Base-by-base conservation (phyloP, 345 rosid genomes). In the Limnanthes douglasii region DNA sequence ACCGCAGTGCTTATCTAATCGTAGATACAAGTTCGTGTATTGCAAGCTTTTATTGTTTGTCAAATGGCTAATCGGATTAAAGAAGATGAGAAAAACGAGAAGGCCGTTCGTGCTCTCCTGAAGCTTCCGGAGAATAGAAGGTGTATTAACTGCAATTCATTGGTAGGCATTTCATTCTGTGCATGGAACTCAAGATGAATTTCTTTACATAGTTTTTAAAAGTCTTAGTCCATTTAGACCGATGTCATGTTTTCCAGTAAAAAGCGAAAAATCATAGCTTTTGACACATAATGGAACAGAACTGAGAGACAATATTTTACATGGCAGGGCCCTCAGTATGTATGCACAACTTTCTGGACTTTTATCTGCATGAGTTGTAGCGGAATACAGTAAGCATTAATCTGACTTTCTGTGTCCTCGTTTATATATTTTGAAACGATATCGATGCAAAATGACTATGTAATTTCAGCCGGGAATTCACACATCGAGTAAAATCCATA, bases 291-390 rank as follows among this genome's bases (percentile, higher is more conserved):
- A 26, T 26, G 30, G 30, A 26, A 12, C 30, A 6, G 30, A 8
- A 2, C n/a, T 12, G 36, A 18, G 11, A 4, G 34, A 43, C 31
- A 14, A 31, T 28, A 15, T 29, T 11, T 2, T 8, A 17, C 15
- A 41, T 13, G 36, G 45, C 75, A 90, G 98, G 98, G 95, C 39
- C 94, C 98, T 1, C 98, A 90, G 48, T 90, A 84, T 50, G 94
- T 80, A 20, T 90, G 98, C 63, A 70, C 92, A 42, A 84, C 84
- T 13, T 90, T 90, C 64, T 66, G 51, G 43, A 74, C 95, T 34
- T 90, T 90, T 61, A 66, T 84, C 37, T 90, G 98, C 72, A 74
- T 67, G 22, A 80, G 59, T 37, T 84, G 95, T 50, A 72, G 94
- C 11, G 94, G 92, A 48, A 59, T 77, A 28, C 98, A 90, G 95